These are phyloP conservation scores for Candida tetrigidarum DNA, from an alignment of 1,139 yeast genomes.

Conservation along the genomic window DNA sequence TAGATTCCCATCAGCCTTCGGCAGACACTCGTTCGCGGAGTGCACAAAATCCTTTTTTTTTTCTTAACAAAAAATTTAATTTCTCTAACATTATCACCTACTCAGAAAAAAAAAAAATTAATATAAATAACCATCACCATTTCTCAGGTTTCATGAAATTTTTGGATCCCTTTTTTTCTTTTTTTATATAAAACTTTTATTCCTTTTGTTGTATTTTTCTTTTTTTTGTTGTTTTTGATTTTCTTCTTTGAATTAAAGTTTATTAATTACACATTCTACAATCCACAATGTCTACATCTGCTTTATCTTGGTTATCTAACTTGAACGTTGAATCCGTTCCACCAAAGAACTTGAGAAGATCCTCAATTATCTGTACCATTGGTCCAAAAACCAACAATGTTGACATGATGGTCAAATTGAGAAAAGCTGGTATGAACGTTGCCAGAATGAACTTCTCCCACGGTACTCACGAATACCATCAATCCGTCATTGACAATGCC, in stretches of 20 bases:
- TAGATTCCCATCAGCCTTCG: too few species aligned
- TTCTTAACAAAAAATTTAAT: too few species aligned
- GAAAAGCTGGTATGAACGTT: constrained; percentile 97
- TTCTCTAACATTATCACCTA: too few species aligned
- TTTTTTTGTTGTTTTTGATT: constrained; percentile 6
- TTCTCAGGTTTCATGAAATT: neutral
- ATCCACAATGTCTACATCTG: constrained; percentile 30
- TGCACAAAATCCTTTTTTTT: too few species aligned
- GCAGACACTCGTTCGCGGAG: constrained; percentile 8
- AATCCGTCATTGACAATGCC: constrained; percentile 93
- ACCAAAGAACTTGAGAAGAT: constrained; percentile 86
- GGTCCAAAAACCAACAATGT: constrained; percentile 96
- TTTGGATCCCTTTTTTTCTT: neutral
- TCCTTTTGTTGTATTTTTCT: constrained; percentile 1
- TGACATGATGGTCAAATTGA: constrained; percentile 81
- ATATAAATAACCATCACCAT: constrained; percentile 5
- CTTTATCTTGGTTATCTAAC: constrained; percentile 76
- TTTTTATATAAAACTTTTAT: neutral
- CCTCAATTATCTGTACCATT: constrained; percentile 97
- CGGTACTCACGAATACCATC: constrained; percentile 97
- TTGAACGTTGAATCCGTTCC: constrained; percentile 82
- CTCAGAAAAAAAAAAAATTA: neutral
- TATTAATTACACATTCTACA: neutral
- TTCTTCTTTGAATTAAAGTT: neutral
- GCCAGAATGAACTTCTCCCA: constrained; percentile 99